A percentile compares a stretch with the other conserved stretches of the same genome.
phyloP scores from a whole-genome alignment of 495 filamentous ascomycete genomes.

The Penicillium coprophilum region DNA sequence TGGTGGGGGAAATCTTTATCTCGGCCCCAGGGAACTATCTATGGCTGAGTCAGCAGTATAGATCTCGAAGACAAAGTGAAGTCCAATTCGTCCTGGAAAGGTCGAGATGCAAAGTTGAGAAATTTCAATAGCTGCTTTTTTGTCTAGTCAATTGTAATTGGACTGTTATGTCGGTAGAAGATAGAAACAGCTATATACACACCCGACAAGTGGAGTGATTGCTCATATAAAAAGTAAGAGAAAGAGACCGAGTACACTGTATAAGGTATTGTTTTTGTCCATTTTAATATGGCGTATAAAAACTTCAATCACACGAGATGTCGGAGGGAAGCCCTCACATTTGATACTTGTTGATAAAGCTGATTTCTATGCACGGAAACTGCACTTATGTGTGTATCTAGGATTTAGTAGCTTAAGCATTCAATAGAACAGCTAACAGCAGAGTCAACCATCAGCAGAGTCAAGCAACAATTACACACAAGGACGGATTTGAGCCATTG shows the following conservation, averaged over 20 bases:
- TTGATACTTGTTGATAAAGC: too few species aligned
- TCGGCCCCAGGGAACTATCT: neutral
- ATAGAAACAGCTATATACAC: neutral
- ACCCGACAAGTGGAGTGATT: neutral
- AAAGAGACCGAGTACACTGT: neutral
- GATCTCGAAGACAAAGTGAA: neutral
- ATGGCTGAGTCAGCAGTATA: constrained; percentile 16
- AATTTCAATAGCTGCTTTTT: neutral
- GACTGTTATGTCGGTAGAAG: neutral
- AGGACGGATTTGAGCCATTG: too few species aligned
- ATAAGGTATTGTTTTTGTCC: neutral
- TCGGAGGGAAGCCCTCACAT: too few species aligned
- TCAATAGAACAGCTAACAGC: neutral
- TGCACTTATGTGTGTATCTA: too few species aligned
- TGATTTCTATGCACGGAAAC: too few species aligned
- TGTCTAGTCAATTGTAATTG: too few species aligned
- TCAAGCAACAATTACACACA: too few species aligned
- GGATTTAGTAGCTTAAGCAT: too few species aligned
- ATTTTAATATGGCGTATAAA: neutral
- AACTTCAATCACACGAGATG: too few species aligned
- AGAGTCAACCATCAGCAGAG: neutral
- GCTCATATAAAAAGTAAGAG: neutral
- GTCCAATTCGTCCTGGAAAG: neutral
- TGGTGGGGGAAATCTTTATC: constrained; percentile 7
- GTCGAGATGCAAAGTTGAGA: neutral